Evolutionary conservation across 495 filamentous ascomycete genomes (phyloP).

Genomic region (Chaetomidium leptoderma): DNA sequence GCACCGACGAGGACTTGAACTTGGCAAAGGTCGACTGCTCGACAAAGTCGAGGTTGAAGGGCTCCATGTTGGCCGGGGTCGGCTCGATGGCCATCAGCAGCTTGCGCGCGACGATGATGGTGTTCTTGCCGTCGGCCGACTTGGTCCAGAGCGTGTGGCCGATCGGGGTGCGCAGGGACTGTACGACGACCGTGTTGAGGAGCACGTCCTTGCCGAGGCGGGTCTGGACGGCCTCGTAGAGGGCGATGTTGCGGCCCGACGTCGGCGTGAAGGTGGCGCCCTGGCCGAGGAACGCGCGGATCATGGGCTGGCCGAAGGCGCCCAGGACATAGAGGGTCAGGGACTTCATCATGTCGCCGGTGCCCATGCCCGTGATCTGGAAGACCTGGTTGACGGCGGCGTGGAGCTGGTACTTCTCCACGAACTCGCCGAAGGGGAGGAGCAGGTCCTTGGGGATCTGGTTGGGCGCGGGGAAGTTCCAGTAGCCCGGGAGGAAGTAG

Average conservation of each 20-base stretch:
- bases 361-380: conserved; percentile 41
- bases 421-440: conserved; percentile 45
- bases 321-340: conserved; percentile 42
- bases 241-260: conserved; percentile 38
- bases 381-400: conserved; percentile 31
- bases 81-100: conserved; percentile 42
- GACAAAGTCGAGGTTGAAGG: conserved; percentile 34
- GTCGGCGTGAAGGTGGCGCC: conserved; percentile 28
- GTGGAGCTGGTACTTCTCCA: conserved; percentile 34
- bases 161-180: conserved; percentile 25
- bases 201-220: conserved; percentile 37
- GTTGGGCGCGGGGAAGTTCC: conserved; percentile 36
- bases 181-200: conserved; percentile 33
- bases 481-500: conserved; percentile 38
- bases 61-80: conserved; percentile 30
- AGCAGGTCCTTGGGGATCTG: conserved; percentile 47
- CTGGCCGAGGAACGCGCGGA: conserved; percentile 33
- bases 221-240: conserved; percentile 38
- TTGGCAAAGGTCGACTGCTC: conserved; percentile 35
- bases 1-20: conserved; percentile 32
- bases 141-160: conserved; percentile 38
- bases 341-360: conserved; percentile 31
- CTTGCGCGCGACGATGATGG: conserved; percentile 33
- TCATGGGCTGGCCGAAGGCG: conserved; percentile 40
- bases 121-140: conserved; percentile 27